Evolutionary conservation across 2,329 filamentous ascomycete species (phyloP), one percentile per base, ranked within the genome.

Genomic region (Raffaelea ambrosiae): DNA sequence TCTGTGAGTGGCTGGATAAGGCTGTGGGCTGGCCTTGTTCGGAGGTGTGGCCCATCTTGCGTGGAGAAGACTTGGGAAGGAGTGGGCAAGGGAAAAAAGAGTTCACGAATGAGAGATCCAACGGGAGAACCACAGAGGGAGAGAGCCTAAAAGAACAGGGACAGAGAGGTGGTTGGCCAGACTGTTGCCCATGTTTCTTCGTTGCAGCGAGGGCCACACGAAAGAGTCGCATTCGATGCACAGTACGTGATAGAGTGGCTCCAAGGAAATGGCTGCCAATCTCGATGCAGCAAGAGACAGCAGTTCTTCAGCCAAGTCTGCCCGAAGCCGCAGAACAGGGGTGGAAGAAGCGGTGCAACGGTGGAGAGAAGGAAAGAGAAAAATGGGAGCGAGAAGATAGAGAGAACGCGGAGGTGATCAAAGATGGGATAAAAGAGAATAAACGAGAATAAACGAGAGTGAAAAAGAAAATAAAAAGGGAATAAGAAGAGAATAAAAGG

Each of bases 1-100:
- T 29, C 40, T 43, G 40, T 43, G 40, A 43, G 40, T 43, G 40
- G 40, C n/a, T 43, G 23, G 40, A 29, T 43, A 43, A 43, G 40
- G 40, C 40, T 43, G 39, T 23, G 39, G 21, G 18, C 10, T 22
- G 39, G 39, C 39, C 39, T 22, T 41, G 21, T 20, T 19, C 21
- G 39, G 39, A 19, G 7, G n/a, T 20, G n/a, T 20, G n/a, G n/a
- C n/a, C 26, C 26, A 7, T 41, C 39, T 23, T 19, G 16, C 3
- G 36, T 3, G 11, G 36, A 19, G 36, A n/a, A 36, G 5, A n/a
- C 13, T 36, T 36, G 13, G 13, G 13, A 11, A 16, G n/a, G n/a
- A n/a, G n/a, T n/a, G n/a, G n/a, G n/a, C n/a, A n/a, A n/a, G n/a
- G n/a, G n/a, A n/a, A n/a, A n/a, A n/a, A n/a, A n/a, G n/a, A n/a